A percentile compares a stretch with the other conserved stretches of the same genome.
phyloP scores from a whole-genome alignment of 2,329 filamentous ascomycete species.

The Fonsecaea multimorphosa region DNA sequence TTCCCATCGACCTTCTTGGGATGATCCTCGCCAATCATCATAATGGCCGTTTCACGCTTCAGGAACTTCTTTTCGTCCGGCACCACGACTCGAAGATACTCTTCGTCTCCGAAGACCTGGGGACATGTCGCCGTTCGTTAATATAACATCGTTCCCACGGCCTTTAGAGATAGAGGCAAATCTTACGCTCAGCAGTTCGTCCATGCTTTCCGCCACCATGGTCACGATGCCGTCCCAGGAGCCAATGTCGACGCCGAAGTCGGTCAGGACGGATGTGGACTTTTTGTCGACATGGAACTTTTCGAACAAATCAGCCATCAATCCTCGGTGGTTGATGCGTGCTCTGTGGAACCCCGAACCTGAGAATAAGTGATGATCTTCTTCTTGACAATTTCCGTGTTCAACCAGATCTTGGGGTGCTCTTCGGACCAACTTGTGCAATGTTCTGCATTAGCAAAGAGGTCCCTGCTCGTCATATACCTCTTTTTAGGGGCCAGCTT shows the following conservation, averaged over 20 bases:
- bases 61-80: conserved; percentile 10
- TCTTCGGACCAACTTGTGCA: neutral
- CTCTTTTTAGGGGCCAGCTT: neutral
- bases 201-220: conserved; percentile 8
- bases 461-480: neutral
- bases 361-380: conserved; percentile 8
- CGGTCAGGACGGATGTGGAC: neutral
- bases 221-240: neutral
- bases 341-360: neutral
- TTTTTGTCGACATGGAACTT: conserved; percentile 6
- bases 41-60: conserved; percentile 1
- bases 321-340: neutral
- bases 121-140: neutral
- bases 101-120: neutral
- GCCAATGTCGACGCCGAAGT: neutral
- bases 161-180: neutral
- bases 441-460: neutral
- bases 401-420: conserved; percentile 9
- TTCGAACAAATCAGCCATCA: neutral
- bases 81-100: conserved; percentile 10
- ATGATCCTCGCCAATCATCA: conserved; percentile 6
- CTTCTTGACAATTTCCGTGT: neutral
- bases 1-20: conserved; percentile 4
- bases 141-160: neutral
- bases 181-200: conserved; percentile 7